phyloP scores from a whole-genome alignment of 176 grass and related monocot species.

The Phyllostachys edulis region DNA sequence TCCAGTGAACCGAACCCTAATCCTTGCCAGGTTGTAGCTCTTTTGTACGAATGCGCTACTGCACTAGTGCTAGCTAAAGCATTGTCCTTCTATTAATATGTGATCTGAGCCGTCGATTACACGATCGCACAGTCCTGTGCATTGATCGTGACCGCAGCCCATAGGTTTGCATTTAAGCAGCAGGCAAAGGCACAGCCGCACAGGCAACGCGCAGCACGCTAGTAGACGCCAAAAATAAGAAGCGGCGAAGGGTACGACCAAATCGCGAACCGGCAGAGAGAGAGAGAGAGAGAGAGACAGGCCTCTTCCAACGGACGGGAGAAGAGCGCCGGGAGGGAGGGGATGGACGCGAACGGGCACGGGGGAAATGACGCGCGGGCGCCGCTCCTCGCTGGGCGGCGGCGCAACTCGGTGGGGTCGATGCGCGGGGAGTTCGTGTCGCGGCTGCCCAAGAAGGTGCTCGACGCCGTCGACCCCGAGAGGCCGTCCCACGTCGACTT shows the following conservation, averaged over 20 bases:
- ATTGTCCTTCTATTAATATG: not conserved
- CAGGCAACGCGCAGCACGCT: not conserved
- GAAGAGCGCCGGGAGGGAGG: not conserved
- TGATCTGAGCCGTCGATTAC: slow-evolving; percentile 15
- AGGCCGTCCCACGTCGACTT: slow-evolving; percentile 60
- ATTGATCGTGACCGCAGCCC: not conserved
- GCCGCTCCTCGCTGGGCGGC: slow-evolving; percentile 49
- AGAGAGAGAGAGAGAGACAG: not conserved
- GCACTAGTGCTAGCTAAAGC: not conserved
- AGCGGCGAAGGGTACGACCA: slow-evolving; percentile 4
- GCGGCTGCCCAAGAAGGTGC: slow-evolving; percentile 78
- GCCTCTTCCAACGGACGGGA: not conserved
- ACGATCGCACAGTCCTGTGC: not conserved
- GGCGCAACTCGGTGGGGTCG: slow-evolving; percentile 66
- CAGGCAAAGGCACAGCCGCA: not conserved
- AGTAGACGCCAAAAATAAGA: slow-evolving; percentile 13
- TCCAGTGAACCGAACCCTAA: too few species aligned
- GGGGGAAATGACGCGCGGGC: slow-evolving; percentile 38
- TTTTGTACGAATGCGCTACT: too few species aligned
- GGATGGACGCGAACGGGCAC: slow-evolving; percentile 35
- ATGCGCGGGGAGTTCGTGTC: slow-evolving; percentile 73
- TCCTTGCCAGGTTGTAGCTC: too few species aligned
- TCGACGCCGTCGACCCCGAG: slow-evolving; percentile 68
- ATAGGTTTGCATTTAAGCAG: not conserved
- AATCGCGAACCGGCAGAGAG: not conserved